Evolutionary conservation across 306 rosid genomes (phyloP), one percentile per base, ranked within the genome.

Genomic region (Medicago arabica): DNA sequence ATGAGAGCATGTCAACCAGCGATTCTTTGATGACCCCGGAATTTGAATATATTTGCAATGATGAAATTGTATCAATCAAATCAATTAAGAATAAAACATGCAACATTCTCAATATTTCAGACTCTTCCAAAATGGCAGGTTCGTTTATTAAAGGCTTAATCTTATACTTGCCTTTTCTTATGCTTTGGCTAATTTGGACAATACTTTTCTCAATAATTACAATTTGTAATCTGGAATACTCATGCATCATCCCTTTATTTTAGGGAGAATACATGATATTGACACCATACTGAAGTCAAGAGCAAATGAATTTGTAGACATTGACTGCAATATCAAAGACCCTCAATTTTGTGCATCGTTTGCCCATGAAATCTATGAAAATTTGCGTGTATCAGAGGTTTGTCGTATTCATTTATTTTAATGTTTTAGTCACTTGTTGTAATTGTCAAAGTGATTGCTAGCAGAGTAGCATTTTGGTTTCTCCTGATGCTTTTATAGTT

Each of bases 351-450:
- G 87, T 72, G 88, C 87, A 62, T 55, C 86, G 61, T 47, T 79
- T 72, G 85, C 83, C 85, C 50, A 49, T 53, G 91, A 87, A 64
- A 79, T 89, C 76, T 87, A 71, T 81, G 65, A 83, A 69, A 34
- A 83, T 80, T 80, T 89, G 87, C 86, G 80, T 64, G 84, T 13
- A 68, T 77, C 83, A n/a, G 91, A 89, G 91, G 94, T 89, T 71
- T 63, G 82, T 59, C 34, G 41, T 60, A 60, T 44, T 57, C n/a
- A 64, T 39, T 59, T 13, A 61, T 8, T 11, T 62, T 72, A 67
- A 14, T 73, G 16, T 62, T 69, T 46, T 39, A 80, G 51, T 71
- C 25, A 31, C 23, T 31, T 50, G 57, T 28, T 55, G 40, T 41
- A 74, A 73, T 46, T 59, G 21, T 36, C 38, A 44, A 57, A 4